phyloP scores from a whole-genome alignment of 768 basidiomycete genomes.

The Cyathus striatus region DNA sequence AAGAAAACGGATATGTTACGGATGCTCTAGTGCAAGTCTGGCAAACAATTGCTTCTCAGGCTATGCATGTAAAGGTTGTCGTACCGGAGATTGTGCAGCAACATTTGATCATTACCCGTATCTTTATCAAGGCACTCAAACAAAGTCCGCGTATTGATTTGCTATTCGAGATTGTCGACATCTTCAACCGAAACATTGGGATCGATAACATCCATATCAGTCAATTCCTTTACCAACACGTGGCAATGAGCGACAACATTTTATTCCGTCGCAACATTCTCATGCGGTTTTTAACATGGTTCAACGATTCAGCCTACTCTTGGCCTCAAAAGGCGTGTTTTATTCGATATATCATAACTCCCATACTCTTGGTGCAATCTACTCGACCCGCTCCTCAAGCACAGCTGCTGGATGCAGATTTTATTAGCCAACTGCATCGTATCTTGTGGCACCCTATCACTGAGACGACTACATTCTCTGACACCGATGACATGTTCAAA shows the following conservation, averaged over 20 bases:
- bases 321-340: conserved; percentile 78
- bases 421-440: conserved; percentile 63
- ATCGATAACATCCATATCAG: conserved; percentile 77
- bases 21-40: conserved; percentile 73
- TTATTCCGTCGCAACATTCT: conserved; percentile 79
- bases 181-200: conserved; percentile 75
- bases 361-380: conserved; percentile 77
- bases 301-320: conserved; percentile 55
- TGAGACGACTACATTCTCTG: conserved; percentile 43
- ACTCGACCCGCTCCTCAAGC: conserved; percentile 44
- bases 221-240: conserved; percentile 83
- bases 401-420: conserved; percentile 65
- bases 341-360: conserved; percentile 82
- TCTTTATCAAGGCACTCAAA: conserved; percentile 72
- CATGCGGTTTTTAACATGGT: conserved; percentile 82
- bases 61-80: conserved; percentile 36
- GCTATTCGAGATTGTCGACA: conserved; percentile 79
- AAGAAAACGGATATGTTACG: conserved; percentile 59
- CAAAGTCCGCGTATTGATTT: conserved; percentile 79
- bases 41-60: conserved; percentile 45
- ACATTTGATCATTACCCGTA: conserved; percentile 61
- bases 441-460: conserved; percentile 81
- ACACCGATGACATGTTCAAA: conserved; percentile 78
- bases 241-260: conserved; percentile 66
- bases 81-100: conserved; percentile 50